Base-by-base conservation (phyloP, 176 grass and related monocot species). In the Oryza meyeriana region DNA sequence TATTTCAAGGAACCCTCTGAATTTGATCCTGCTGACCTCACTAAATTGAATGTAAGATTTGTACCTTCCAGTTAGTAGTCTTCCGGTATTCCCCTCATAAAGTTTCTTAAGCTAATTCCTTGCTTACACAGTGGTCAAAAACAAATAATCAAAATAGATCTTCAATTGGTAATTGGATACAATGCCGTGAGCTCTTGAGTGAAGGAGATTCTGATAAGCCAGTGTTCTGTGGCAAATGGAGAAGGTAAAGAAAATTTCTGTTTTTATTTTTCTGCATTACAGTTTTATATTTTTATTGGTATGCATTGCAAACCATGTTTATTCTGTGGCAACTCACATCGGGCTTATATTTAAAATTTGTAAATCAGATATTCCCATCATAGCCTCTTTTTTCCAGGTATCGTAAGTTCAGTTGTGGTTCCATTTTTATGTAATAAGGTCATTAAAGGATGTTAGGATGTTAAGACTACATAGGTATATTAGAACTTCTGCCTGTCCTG, bases 111-210 rank as follows among this genome's bases (percentile, higher is more conserved):
- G 45, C 52, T 76, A 61, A 30, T 89, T 86, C 69, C 55, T 83
- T 90, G 71, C 74, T 66, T 87, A 22, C 62, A 34, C 72, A 87
- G 75, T 86, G 57, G 75, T 68, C 44, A 41, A 83, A 79, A 77
- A 82, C 8, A 9, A 85, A 75, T 66, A 79, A 67, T 62, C 78
- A 81, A 39, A 88, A 34, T 79, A 63, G 72, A 79, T 76, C 80
- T 76, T 91, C 87, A 77, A 82, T 85, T 79, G 96, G 96, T 86
- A 98, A 98, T 64, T 98, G 96, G 96, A 76, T 98, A 81, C 93
- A 98, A 72, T 98, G 96, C 80, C 81, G 67, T 48, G 96, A 93
- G n/a, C 66, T 77, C 12, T 41, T 91, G 81, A 81, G 87, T 63
- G 48, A 48, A 71, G 52, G 79, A 52, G 83, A 83, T 72, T 85